A percentile compares a stretch with the other conserved stretches of the same genome.
Evolutionary conservation across 108 stramenopile genomes (phyloP).

Genomic region (Nitzschia sp.): DNA sequence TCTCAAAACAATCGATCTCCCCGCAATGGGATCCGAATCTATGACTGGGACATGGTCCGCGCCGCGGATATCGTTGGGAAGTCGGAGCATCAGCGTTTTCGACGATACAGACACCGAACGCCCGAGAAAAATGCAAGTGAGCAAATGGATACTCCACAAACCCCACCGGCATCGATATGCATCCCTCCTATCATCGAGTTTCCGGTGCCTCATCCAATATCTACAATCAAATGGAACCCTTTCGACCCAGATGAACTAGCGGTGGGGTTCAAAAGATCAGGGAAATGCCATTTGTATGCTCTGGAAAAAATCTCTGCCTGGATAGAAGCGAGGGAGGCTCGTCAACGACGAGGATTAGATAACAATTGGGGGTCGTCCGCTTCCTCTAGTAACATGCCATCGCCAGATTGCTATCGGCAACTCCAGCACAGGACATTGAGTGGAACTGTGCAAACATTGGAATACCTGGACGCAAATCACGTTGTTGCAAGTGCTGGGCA

Average conservation of each 20-base stretch:
- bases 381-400: background rate
- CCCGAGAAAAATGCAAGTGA: background rate
- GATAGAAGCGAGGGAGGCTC: conserved; percentile 1
- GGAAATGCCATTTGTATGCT: conserved; percentile 19
- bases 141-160: no score
- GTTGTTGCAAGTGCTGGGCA: conserved; percentile 19
- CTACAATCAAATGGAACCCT: conserved; percentile 39
- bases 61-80: conserved; percentile 31
- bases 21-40: conserved; percentile 25
- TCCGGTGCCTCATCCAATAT: conserved; percentile 18
- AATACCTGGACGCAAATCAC: conserved; percentile 12
- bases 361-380: background rate
- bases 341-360: background rate
- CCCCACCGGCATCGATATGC: background rate
- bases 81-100: conserved; percentile 10
- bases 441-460: conserved; percentile 19
- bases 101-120: background rate
- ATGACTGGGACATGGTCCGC: conserved; percentile 51
- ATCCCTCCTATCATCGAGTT: conserved; percentile 37
- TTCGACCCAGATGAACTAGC: conserved; percentile 38
- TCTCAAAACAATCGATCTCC: background rate
- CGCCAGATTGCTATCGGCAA: conserved; percentile 8
- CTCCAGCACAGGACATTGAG: background rate
- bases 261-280: conserved; percentile 32
- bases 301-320: conserved; percentile 24